Evolutionary conservation across 306 rosid genomes (phyloP).

Genomic region (Calophaca sinica): DNA sequence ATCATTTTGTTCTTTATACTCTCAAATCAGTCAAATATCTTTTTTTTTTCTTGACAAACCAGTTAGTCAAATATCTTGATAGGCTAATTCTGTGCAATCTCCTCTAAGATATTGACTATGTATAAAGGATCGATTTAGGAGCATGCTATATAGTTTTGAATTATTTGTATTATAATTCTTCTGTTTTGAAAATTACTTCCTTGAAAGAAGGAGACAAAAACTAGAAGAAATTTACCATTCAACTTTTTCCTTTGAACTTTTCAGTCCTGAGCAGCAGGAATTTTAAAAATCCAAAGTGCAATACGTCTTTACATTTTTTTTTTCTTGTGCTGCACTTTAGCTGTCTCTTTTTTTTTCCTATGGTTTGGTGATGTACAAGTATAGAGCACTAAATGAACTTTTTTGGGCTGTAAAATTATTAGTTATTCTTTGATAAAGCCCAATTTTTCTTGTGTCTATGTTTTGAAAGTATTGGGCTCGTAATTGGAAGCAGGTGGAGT

Average conservation of each 20-base stretch:
- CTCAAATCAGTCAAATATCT: too few species aligned
- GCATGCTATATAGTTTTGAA: background rate
- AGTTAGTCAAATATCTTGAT: too few species aligned
- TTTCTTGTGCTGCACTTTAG: background rate
- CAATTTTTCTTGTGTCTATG: background rate
- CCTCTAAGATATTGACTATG: background rate
- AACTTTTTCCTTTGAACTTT: too few species aligned
- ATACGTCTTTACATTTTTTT: background rate
- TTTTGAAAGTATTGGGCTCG: slow-evolving; percentile 26
- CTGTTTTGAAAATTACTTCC: background rate
- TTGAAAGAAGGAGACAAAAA: background rate
- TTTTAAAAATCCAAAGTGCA: too few species aligned
- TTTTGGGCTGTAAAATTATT: slow-evolving; percentile 23
- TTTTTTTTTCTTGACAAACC: too few species aligned
- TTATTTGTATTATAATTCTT: background rate
- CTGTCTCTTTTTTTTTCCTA: background rate
- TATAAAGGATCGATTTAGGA: background rate
- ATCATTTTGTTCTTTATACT: too few species aligned
- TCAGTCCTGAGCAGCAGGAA: too few species aligned
- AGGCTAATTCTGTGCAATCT: background rate
- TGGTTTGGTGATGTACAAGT: background rate
- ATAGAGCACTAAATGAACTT: background rate
- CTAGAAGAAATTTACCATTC: background rate
- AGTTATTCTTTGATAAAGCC: slow-evolving; percentile 22
- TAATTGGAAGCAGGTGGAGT: slow-evolving; percentile 16